phyloP scores from a whole-genome alignment of 1,139 yeast genomes.

The Protomyces lactucae-debilis region DNA sequence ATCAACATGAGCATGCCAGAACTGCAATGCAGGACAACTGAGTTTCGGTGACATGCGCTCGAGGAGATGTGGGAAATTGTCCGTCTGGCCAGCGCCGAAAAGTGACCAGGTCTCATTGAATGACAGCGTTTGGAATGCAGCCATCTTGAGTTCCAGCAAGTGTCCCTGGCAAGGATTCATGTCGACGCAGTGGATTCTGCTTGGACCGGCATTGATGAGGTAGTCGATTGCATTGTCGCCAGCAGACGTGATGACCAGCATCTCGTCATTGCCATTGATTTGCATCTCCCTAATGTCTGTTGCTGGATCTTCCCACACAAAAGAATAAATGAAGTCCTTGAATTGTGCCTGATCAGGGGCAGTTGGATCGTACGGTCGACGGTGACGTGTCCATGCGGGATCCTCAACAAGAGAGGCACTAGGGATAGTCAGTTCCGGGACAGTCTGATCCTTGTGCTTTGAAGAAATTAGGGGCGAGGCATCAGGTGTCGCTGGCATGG shows the following conservation, averaged over 20 bases:
- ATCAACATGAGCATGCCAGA: slow-evolving; percentile 64
- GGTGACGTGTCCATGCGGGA: slow-evolving; percentile 37
- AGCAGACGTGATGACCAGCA: slow-evolving; percentile 78
- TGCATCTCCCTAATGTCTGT: slow-evolving; percentile 67
- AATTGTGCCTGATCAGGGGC: slow-evolving; percentile 66
- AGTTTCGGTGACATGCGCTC: slow-evolving; percentile 59
- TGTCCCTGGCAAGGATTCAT: slow-evolving; percentile 80
- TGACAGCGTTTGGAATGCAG: slow-evolving; percentile 57
- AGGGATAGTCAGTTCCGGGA: slow-evolving; percentile 9
- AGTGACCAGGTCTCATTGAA: slow-evolving; percentile 63
- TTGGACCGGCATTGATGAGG: slow-evolving; percentile 66
- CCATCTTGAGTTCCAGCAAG: slow-evolving; percentile 69
- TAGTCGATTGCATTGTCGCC: slow-evolving; percentile 76
- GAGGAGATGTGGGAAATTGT: slow-evolving; percentile 49
- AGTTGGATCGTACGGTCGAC: slow-evolving; percentile 72
- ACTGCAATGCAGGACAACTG: slow-evolving; percentile 76
- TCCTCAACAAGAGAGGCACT: background rate
- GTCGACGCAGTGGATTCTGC: slow-evolving; percentile 76
- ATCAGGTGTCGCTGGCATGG: slow-evolving; percentile 21
- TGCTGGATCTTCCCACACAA: slow-evolving; percentile 87
- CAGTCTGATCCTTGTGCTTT: slow-evolving; percentile 3
- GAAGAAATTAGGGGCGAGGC: slow-evolving; percentile 8
- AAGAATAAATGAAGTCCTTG: slow-evolving; percentile 75
- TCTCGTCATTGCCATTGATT: slow-evolving; percentile 59
- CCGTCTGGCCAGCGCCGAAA: slow-evolving; percentile 70